These are phyloP conservation scores for Puccinia polysora DNA, from an alignment of 1,284 basidiomycete species.

Conservation along the genomic window DNA sequence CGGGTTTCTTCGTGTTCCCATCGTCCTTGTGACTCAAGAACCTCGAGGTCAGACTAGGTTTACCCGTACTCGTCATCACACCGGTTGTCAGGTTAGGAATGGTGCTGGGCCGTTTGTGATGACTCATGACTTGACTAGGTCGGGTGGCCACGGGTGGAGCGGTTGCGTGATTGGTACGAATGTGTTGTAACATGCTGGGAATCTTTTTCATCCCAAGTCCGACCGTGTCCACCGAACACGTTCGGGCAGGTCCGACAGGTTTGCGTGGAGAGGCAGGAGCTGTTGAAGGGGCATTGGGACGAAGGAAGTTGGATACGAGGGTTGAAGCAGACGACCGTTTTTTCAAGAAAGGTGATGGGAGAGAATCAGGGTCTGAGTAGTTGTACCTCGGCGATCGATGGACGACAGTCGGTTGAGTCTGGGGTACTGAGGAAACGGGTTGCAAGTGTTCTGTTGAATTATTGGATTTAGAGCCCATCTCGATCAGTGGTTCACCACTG, in stretches of 20 bases:
- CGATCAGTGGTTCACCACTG: conserved; percentile 12
- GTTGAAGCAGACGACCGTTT: conserved; percentile 36
- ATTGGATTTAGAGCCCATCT: background rate
- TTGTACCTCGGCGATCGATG: conserved; percentile 38
- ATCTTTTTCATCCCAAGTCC: conserved; percentile 20
- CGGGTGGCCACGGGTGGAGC: conserved; percentile 22
- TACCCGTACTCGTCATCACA: too few species aligned
- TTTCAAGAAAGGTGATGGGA: conserved; percentile 40
- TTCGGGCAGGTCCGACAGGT: conserved; percentile 46
- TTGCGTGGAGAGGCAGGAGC: conserved; percentile 46
- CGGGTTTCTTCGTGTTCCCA: background rate
- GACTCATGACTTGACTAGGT: background rate
- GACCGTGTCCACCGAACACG: background rate
- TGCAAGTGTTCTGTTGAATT: conserved; percentile 8
- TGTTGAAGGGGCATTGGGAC: conserved; percentile 2
- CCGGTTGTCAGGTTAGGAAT: background rate
- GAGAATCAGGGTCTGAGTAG: conserved; percentile 33
- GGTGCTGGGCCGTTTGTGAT: background rate
- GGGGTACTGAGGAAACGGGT: background rate
- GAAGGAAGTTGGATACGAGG: conserved; percentile 15
- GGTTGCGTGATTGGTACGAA: background rate
- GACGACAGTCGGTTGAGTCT: background rate
- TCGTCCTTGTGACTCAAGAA: conserved; percentile 21
- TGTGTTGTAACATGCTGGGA: conserved; percentile 29
- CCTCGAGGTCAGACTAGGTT: conserved; percentile 1